Conservation (phyloP, 2,329 filamentous ascomycete species). For the Neobulgaria alba region DNA sequence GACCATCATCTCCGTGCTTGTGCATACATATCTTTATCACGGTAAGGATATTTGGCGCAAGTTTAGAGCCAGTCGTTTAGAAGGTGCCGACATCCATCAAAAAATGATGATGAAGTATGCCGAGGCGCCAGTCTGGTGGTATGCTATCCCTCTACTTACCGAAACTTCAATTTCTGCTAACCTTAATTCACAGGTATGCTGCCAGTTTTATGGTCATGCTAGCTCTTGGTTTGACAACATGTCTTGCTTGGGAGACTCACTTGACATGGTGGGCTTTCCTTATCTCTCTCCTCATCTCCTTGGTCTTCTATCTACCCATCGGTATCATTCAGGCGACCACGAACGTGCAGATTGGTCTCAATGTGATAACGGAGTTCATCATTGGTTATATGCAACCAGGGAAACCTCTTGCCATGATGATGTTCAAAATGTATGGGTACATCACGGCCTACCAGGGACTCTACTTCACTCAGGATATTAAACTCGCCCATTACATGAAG, state of each 20-base stretch:
- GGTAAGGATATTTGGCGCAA: constrained; percentile 53
- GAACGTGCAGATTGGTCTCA: constrained; percentile 39
- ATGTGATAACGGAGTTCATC: constrained; percentile 41
- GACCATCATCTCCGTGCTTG: constrained; percentile 57
- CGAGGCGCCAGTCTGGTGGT: constrained; percentile 51
- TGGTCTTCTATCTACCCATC: constrained; percentile 26
- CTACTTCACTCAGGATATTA: constrained; percentile 41
- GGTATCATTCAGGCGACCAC: constrained; percentile 39
- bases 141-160: constrained; percentile 23
- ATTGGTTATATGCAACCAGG: constrained; percentile 44
- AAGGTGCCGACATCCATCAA: constrained; percentile 43
- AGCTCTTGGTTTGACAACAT: constrained; percentile 29
- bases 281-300: constrained; percentile 26
- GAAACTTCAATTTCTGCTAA: background rate
- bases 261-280: constrained; percentile 30
- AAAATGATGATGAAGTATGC: constrained; percentile 49
- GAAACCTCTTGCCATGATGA: constrained; percentile 64
- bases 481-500: constrained; percentile 46
- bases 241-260: constrained; percentile 18
- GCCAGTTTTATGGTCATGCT: constrained; percentile 40
- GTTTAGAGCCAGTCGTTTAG: constrained; percentile 12
- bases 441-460: constrained; percentile 39
- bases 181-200: constrained; percentile 6
- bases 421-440: constrained; percentile 65
- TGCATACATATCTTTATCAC: constrained; percentile 61